A percentile compares a stretch with the other conserved stretches of the same genome.
Evolutionary conservation across 768 basidiomycete species (phyloP).

Genomic region (Sistotremastrum suecicum): DNA sequence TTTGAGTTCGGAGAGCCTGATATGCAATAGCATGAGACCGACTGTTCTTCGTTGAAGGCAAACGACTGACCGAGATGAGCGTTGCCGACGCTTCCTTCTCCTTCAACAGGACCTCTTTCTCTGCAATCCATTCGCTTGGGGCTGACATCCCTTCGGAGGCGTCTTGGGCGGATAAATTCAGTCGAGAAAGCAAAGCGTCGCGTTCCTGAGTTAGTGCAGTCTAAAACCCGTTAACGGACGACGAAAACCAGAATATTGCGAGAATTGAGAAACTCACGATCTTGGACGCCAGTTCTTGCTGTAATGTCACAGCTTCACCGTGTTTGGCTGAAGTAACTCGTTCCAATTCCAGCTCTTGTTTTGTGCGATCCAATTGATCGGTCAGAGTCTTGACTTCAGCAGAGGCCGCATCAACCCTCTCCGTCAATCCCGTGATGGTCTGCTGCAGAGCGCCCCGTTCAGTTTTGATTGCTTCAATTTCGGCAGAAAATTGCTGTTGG

Average conservation of each 20-base stretch:
- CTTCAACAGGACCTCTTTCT: constrained; percentile 31
- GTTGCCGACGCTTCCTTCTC: constrained; percentile 23
- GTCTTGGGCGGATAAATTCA: too few species aligned
- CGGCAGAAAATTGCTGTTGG: constrained; percentile 7
- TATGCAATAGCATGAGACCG: constrained; percentile 15
- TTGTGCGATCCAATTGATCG: constrained; percentile 10
- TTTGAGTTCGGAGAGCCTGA: constrained; percentile 12
- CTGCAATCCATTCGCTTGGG: neutral
- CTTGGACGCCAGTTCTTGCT: too few species aligned
- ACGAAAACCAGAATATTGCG: too few species aligned
- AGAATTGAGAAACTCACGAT: too few species aligned
- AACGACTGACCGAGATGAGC: constrained; percentile 12
- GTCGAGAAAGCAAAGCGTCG: too few species aligned
- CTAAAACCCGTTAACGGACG: too few species aligned
- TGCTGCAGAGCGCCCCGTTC: constrained; percentile 6
- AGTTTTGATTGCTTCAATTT: constrained; percentile 8
- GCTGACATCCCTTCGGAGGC: too few species aligned
- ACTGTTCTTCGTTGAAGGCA: constrained; percentile 16
- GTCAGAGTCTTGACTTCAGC: constrained; percentile 7
- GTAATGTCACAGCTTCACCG: too few species aligned
- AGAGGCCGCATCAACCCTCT: constrained; percentile 6
- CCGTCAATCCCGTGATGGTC: constrained; percentile 8
- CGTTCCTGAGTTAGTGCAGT: too few species aligned
- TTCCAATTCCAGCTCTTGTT: constrained; percentile 17
- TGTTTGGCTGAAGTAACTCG: too few species aligned